Evolutionary conservation across 208 protist genomes (phyloP), one percentile per base, ranked within the genome.

Genomic region (Crithidia mellificae): DNA sequence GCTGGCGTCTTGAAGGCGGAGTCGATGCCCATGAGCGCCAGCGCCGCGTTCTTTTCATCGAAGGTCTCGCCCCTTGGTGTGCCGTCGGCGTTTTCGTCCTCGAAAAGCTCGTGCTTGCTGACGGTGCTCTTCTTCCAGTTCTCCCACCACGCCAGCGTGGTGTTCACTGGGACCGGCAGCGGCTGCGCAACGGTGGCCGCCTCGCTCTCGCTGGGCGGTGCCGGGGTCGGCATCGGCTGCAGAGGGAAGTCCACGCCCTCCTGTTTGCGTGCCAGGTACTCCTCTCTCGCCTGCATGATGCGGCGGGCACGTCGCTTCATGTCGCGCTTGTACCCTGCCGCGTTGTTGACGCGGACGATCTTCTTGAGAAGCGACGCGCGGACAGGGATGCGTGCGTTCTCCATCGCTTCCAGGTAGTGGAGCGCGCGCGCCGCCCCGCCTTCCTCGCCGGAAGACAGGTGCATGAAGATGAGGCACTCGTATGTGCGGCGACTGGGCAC

Each of bases 261-360:
- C 57, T 88, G 69, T 69, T 92, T 93, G 47, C 78, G 52, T 19
- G 87, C 83, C 25, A 92, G 41, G 62, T 94, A 93, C 70, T 94
- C 88, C 68, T 96, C 91, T 24, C 89, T 71, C 0, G 91, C 91
- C 52, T 96, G 87, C 87, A 94, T 94, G 63, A 96, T 96, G n/a
- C 91, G 88, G 25, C 91, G 85, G 1, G 88, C 91, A n/a, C 91
- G 82, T 9, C 91, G 83, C 77, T 96, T 96, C 91, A 96, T 96
- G 62, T 96, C 91, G 38, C 91, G 80, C 72, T 88, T 93, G 77
- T 96, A 96, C n/a, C 85, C 87, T 0, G 87, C 83, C 0, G 82
- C 88, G 74, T 94, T 90, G 65, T 92, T 85, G 22, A 96, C 88
- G 11, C 87, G 87, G 27, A 93, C 87, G 52, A 96, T 93, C 69